Percentiles rank a stretch among this genome's conserved stretches.
phyloP scores from a whole-genome alignment of 331 rosid species.

The Malus hybrid region DNA sequence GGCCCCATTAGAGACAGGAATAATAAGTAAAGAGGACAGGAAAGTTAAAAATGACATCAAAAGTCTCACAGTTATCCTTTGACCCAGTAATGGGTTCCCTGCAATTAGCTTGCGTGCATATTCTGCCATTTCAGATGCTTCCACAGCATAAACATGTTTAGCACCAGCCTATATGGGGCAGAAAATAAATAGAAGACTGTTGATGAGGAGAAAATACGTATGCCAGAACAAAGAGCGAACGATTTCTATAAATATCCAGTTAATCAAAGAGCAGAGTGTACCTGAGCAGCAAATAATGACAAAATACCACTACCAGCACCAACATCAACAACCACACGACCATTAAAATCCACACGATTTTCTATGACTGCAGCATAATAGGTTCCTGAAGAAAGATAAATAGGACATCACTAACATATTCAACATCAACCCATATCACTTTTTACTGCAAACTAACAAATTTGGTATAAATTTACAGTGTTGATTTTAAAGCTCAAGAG shows the following conservation, averaged over 20 bases:
- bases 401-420: neutral
- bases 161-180: constrained; percentile 71
- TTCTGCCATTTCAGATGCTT: constrained; percentile 99
- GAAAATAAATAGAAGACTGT: neutral
- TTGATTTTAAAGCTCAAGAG: neutral
- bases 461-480: neutral
- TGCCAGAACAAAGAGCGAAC: neutral
- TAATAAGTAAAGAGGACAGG: neutral
- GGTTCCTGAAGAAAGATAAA: constrained; percentile 55
- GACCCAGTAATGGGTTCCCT: constrained; percentile 72
- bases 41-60: neutral
- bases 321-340: constrained; percentile 94
- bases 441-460: neutral
- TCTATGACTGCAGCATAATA: constrained; percentile 90
- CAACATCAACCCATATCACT: neutral
- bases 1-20: constrained; percentile 1
- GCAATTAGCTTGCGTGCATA: constrained; percentile 85
- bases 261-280: constrained; percentile 5
- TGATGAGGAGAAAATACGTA: neutral
- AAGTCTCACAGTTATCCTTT: constrained; percentile 79
- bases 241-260: neutral
- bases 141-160: constrained; percentile 98
- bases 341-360: constrained; percentile 78
- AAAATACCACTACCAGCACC: constrained; percentile 97
- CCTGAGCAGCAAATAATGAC: constrained; percentile 66